Evolutionary conservation across 441 rosid genomes (phyloP).

Genomic region (Jatropha podagrica): DNA sequence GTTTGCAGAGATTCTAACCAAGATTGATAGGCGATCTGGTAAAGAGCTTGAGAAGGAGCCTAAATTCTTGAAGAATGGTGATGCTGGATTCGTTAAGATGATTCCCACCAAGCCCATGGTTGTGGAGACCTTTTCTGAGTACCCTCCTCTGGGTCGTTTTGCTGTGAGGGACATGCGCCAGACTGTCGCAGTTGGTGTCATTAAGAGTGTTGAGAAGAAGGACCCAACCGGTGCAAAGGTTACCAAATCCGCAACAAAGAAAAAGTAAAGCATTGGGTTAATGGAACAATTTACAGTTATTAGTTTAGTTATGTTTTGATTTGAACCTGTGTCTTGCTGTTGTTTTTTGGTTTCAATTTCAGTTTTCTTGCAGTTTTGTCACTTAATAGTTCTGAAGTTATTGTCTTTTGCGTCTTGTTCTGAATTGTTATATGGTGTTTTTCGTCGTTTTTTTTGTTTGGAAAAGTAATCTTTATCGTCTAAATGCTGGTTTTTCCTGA

Average conservation of each 20-base stretch:
- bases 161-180: neutral
- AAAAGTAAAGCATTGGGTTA: neutral
- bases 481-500: too few species aligned
- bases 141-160: neutral
- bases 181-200: conserved; percentile 2
- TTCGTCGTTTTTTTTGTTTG: too few species aligned
- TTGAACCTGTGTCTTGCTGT: neutral
- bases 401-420: neutral
- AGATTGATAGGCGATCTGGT: neutral
- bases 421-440: neutral
- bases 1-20: neutral
- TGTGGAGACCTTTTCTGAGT: neutral
- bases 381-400: neutral
- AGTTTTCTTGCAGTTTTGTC: neutral
- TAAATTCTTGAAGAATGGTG: neutral
- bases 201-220: conserved; percentile 7
- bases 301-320: neutral
- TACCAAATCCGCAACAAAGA: neutral
- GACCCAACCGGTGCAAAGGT: neutral
- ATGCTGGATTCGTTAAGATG: neutral
- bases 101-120: conserved; percentile 8
- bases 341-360: conserved; percentile 1
- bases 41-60: conserved; percentile 5
- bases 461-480: too few species aligned
- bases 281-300: neutral